Evolutionary conservation across 1,284 basidiomycete species (phyloP).

Genomic region (Fomitopsis schrenkii): DNA sequence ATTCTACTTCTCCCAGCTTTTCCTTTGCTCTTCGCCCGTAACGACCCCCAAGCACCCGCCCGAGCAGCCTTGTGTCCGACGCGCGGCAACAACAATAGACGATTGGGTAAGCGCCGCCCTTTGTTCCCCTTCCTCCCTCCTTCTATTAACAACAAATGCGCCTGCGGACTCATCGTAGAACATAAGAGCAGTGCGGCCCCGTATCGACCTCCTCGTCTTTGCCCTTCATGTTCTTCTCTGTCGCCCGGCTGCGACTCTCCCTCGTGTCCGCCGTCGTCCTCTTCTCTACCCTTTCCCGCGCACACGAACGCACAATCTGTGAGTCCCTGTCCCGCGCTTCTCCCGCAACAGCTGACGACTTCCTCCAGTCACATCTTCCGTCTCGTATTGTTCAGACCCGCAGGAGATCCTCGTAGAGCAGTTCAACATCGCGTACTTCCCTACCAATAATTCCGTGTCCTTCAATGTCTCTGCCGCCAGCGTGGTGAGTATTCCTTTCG

Average conservation of each 20-base stretch:
- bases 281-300: constrained; percentile 36
- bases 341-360: constrained; percentile 8
- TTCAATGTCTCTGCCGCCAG: constrained; percentile 76
- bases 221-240: constrained; percentile 52
- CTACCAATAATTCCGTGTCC: constrained; percentile 62
- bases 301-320: constrained; percentile 57
- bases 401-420: constrained; percentile 76
- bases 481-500: constrained; percentile 46
- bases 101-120: constrained; percentile 3
- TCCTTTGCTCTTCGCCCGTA: background rate
- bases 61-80: background rate
- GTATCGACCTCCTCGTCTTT: constrained; percentile 14
- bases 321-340: constrained; percentile 26
- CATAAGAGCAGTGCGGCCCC: constrained; percentile 10
- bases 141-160: constrained; percentile 6
- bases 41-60: background rate
- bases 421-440: constrained; percentile 76
- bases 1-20: background rate
- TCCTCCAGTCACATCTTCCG: constrained; percentile 71
- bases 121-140: constrained; percentile 6
- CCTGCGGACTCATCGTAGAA: background rate
- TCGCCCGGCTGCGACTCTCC: constrained; percentile 67
- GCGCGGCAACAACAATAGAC: constrained; percentile 13
- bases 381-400: constrained; percentile 84
- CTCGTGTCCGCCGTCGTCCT: constrained; percentile 39